A percentile compares a stretch with the other conserved stretches of the same genome.
phyloP scores from a whole-genome alignment of 23 red algal species.

The Gracilaria gracilis region DNA sequence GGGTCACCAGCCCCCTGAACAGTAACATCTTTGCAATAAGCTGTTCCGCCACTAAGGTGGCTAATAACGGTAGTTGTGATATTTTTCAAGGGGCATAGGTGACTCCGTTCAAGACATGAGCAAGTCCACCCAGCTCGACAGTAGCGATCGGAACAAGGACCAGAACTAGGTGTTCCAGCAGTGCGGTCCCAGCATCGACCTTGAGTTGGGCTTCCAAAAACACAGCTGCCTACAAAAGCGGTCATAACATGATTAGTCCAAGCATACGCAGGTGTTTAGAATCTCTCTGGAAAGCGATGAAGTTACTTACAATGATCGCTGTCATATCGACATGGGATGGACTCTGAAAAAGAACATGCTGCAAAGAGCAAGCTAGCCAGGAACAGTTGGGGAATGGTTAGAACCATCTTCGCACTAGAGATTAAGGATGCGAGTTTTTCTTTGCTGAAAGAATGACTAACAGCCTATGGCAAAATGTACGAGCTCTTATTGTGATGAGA shows the following conservation, averaged over 20 bases:
- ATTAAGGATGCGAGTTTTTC: not conserved
- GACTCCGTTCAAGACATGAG: conserved; percentile 45
- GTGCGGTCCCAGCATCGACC: conserved; percentile 13
- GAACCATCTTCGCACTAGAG: not conserved
- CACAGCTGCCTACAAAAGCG: conserved; percentile 2
- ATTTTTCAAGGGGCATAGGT: conserved; percentile 39
- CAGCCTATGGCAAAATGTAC: not conserved
- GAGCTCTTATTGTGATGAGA: not conserved
- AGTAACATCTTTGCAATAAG: conserved; percentile 27
- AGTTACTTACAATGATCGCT: conserved; percentile 14
- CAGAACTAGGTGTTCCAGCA: conserved; percentile 9
- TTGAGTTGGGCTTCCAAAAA: conserved; percentile 13
- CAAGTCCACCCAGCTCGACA: conserved; percentile 72
- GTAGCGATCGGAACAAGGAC: conserved; percentile 36
- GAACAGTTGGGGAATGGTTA: not conserved
- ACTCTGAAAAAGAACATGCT: not conserved
- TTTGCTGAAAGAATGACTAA: no score
- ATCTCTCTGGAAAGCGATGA: not conserved
- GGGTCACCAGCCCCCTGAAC: conserved; percentile 1
- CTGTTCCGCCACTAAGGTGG: not conserved
- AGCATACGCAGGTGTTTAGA: no score
- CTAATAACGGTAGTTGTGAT: not conserved
- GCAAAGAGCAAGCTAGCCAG: not conserved
- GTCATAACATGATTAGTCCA: not conserved
- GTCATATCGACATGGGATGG: conserved; percentile 38